phyloP scores from a whole-genome alignment of 164 flowering plant species.

The Aristolochia fimbriata region DNA sequence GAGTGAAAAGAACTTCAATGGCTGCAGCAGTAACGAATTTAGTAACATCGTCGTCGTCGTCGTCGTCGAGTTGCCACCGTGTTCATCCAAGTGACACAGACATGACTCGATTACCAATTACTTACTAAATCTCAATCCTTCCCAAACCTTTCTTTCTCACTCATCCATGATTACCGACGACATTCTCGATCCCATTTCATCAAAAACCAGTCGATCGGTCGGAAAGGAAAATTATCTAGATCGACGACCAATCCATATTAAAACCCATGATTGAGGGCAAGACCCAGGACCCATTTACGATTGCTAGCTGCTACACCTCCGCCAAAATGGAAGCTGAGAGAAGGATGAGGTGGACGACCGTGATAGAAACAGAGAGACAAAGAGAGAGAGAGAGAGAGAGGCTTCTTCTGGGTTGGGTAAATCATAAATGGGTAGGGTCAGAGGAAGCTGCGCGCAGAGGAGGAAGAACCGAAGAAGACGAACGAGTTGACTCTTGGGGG shows the following conservation, averaged over 20 bases:
- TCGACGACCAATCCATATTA: background rate
- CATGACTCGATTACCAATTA: too few relatives aligned
- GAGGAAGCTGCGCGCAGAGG: background rate
- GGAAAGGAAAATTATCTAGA: background rate
- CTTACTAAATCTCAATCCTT: background rate
- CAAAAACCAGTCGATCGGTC: background rate
- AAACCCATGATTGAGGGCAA: background rate
- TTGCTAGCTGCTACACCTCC: background rate
- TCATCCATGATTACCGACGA: background rate
- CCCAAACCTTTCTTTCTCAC: background rate
- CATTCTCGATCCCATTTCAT: background rate
- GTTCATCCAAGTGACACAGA: too few relatives aligned
- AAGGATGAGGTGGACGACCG: background rate
- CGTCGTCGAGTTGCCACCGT: too few relatives aligned
- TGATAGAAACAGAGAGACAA: too few relatives aligned
- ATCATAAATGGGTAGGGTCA: background rate
- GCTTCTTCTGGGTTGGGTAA: background rate
- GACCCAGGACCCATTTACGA: background rate
- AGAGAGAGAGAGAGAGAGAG: background rate
- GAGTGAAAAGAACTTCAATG: too few relatives aligned
- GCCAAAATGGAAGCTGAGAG: background rate
- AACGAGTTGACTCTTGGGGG: background rate
- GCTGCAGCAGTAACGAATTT: too few relatives aligned
- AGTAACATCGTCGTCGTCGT: too few relatives aligned
- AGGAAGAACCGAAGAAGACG: background rate